Percentiles rank a stretch among this genome's conserved stretches.
phyloP scores from a whole-genome alignment of 129 eudicot genomes.

The Saposhnikovia divaricata region DNA sequence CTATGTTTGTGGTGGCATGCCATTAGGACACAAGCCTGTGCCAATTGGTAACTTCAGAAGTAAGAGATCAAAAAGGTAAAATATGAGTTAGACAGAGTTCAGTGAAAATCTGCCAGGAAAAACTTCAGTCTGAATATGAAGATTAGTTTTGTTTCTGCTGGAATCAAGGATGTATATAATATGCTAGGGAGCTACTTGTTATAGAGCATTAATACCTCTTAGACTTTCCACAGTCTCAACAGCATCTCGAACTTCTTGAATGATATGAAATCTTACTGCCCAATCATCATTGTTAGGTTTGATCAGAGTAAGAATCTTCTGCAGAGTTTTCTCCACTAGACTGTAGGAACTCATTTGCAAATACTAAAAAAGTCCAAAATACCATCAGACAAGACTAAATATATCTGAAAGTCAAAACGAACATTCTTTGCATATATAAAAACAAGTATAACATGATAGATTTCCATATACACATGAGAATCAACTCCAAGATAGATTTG shows the following conservation, averaged over 20 bases:
- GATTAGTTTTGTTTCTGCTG: not conserved
- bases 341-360: slow-evolving; percentile 39
- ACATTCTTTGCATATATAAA: slow-evolving; percentile 10
- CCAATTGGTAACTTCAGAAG: not conserved
- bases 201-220: slow-evolving; percentile 44
- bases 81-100: not conserved
- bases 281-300: slow-evolving; percentile 67
- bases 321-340: slow-evolving; percentile 38
- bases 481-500: not conserved
- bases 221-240: slow-evolving; percentile 53
- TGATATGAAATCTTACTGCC: slow-evolving; percentile 44
- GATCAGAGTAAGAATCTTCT: slow-evolving; percentile 45
- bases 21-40: not conserved
- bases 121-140: not conserved
- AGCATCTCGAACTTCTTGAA: slow-evolving; percentile 45
- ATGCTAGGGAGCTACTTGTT: not conserved
- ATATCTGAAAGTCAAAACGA: slow-evolving; percentile 39
- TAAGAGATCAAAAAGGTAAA: slow-evolving; percentile 31
- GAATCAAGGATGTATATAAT: not conserved
- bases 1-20: not conserved
- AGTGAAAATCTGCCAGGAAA: not conserved
- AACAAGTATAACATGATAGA: not conserved
- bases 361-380: slow-evolving; percentile 9
- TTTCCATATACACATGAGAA: not conserved
- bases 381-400: not conserved